phyloP scores from a whole-genome alignment of 306 rosid species.

The Gynostemma pentaphyllum region DNA sequence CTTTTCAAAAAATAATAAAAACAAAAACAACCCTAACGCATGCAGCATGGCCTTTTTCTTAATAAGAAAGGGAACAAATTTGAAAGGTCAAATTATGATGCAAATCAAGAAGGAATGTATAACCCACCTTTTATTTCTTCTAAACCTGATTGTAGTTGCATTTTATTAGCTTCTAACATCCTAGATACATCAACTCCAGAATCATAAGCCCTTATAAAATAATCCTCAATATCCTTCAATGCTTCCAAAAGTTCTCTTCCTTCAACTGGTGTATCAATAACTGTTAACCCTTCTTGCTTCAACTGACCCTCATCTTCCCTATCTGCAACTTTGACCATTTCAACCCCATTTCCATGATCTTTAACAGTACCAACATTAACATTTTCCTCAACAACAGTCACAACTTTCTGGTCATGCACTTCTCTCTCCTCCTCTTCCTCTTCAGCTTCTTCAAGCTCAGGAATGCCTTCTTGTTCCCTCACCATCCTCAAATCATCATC shows the following conservation, averaged over 20 bases:
- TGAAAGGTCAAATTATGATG: not conserved
- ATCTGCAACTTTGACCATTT: slow-evolving; percentile 30
- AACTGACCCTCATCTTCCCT: slow-evolving; percentile 23
- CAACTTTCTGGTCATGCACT: slow-evolving; percentile 28
- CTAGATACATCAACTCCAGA: slow-evolving; percentile 71
- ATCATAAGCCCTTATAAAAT: slow-evolving; percentile 60
- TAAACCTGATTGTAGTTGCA: slow-evolving; percentile 70
- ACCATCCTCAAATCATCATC: slow-evolving; percentile 79
- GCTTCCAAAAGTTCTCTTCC: slow-evolving; percentile 94
- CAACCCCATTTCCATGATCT: slow-evolving; percentile 29
- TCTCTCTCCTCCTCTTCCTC: slow-evolving; percentile 43
- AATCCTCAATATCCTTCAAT: slow-evolving; percentile 66
- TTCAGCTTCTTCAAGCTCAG: slow-evolving; percentile 92
- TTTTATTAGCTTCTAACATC: slow-evolving; percentile 85
- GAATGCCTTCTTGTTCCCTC: slow-evolving; percentile 97
- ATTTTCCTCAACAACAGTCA: slow-evolving; percentile 22
- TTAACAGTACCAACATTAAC: slow-evolving; percentile 11
- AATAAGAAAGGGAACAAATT: not conserved
- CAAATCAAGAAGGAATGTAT: not conserved
- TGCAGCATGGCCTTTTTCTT: not conserved
- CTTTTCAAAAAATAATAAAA: too few relatives aligned
- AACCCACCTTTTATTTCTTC: slow-evolving; percentile 78
- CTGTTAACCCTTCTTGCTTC: slow-evolving; percentile 44
- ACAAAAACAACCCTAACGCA: too few relatives aligned
- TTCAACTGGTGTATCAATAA: slow-evolving; percentile 56